Conservation (phyloP, 2,329 filamentous ascomycete species). For the Berkeleyomyces basicola region DNA sequence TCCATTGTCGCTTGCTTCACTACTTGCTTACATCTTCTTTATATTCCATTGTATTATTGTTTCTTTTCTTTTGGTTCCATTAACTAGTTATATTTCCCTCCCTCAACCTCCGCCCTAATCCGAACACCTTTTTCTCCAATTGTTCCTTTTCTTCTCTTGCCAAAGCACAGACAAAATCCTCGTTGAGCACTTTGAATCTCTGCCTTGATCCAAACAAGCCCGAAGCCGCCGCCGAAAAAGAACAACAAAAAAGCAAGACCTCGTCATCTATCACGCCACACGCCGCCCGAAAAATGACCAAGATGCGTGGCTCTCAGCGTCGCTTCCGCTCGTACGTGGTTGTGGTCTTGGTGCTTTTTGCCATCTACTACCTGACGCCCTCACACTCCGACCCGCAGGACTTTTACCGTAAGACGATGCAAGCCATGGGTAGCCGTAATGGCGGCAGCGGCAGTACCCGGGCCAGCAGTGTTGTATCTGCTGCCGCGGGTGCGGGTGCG, state of each 20-base stretch:
- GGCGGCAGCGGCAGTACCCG: slow-evolving; percentile 26
- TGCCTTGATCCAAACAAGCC: not conserved
- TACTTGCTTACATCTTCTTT: slow-evolving; percentile 1
- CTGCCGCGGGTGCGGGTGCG: not conserved
- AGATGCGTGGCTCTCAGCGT: slow-evolving; percentile 9
- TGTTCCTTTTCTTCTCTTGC: not conserved
- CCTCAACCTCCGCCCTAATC: too few species aligned
- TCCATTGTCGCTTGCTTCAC: not conserved
- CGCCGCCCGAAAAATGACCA: slow-evolving; percentile 4
- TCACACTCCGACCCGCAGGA: slow-evolving; percentile 23
- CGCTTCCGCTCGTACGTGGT: slow-evolving; percentile 10
- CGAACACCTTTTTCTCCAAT: not conserved
- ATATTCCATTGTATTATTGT: not conserved
- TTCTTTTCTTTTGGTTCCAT: slow-evolving; percentile 22
- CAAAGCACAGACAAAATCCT: not conserved
- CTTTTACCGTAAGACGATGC: slow-evolving; percentile 44
- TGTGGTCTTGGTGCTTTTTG: slow-evolving; percentile 8
- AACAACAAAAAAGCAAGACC: not conserved
- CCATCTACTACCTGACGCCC: slow-evolving; percentile 11
- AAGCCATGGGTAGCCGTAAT: slow-evolving; percentile 31
- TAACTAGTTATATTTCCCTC: not conserved
- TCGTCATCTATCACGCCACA: not conserved
- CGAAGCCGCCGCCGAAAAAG: not conserved
- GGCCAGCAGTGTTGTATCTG: slow-evolving; percentile 22
- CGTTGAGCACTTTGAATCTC: not conserved